Evolutionary conservation across 2,329 filamentous ascomycete genomes (phyloP).

Genomic region (Endoconidiophora laricicola): DNA sequence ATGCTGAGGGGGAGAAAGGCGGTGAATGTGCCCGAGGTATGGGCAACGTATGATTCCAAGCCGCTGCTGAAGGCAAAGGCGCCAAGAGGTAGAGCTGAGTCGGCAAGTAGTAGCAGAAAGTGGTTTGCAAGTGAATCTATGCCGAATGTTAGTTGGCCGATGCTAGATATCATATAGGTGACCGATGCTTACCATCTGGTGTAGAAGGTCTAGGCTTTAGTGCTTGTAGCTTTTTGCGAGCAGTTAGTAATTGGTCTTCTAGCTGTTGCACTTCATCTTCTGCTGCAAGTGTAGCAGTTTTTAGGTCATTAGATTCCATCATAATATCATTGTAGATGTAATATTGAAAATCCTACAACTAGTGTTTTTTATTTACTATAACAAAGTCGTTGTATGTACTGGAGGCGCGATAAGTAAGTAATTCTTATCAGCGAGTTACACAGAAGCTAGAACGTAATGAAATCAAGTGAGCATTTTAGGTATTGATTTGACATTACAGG

Average conservation of each 20-base stretch:
- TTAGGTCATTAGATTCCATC: too few relatives aligned
- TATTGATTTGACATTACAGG: too few relatives aligned
- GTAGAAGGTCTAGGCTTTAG: background rate
- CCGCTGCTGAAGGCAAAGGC: constrained; percentile 80
- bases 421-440: too few relatives aligned
- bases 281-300: background rate
- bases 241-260: constrained; percentile 3
- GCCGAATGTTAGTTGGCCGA: too few relatives aligned
- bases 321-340: too few relatives aligned
- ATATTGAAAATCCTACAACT: too few relatives aligned
- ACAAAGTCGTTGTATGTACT: too few relatives aligned
- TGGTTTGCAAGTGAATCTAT: constrained; percentile 28
- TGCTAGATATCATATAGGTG: background rate
- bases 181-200: background rate
- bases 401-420: too few relatives aligned
- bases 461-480: too few relatives aligned
- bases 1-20: constrained; percentile 56
- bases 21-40: constrained; percentile 39
- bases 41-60: constrained; percentile 66
- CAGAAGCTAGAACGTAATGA: too few relatives aligned
- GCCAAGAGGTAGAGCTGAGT: constrained; percentile 66
- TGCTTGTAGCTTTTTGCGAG: constrained; percentile 1
- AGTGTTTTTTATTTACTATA: too few relatives aligned
- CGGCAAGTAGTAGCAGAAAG: constrained; percentile 59
- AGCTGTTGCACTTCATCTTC: constrained; percentile 8